These are phyloP conservation scores for Diaporthe sp. DNA, from an alignment of 2,329 filamentous ascomycete species.

Conservation along the genomic window DNA sequence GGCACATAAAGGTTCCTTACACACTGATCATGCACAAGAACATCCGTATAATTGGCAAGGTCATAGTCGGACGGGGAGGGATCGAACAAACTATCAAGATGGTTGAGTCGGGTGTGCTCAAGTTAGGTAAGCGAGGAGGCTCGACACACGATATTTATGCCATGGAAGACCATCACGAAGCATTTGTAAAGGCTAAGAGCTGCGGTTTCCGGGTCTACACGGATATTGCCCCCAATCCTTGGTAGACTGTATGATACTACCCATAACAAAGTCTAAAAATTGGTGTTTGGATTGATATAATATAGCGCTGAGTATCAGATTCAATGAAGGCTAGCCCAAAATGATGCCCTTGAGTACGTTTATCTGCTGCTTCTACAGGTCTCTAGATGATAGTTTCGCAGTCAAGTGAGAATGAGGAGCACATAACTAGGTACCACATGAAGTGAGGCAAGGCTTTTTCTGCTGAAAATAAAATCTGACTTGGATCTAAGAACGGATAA, in stretches of 20 bases:
- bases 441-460: too few species aligned
- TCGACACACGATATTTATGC: not conserved
- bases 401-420: too few species aligned
- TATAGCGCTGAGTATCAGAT: too few species aligned
- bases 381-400: too few species aligned
- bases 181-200: not conserved
- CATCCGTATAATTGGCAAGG: not conserved
- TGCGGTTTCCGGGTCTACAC: not conserved
- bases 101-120: not conserved
- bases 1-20: not conserved
- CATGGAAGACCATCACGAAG: not conserved
- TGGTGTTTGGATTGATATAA: too few species aligned
- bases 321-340: too few species aligned
- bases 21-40: not conserved
- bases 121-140: not conserved
- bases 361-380: too few species aligned
- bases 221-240: not conserved
- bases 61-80: not conserved
- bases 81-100: not conserved
- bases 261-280: too few species aligned
- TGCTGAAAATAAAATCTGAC: too few species aligned
- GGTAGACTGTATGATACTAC: not conserved
- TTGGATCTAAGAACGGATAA: too few species aligned
- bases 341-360: too few species aligned
- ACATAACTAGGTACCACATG: too few species aligned